Evolutionary conservation across 805 yeast genomes (phyloP).

Genomic region (Ogataea naganishii): DNA sequence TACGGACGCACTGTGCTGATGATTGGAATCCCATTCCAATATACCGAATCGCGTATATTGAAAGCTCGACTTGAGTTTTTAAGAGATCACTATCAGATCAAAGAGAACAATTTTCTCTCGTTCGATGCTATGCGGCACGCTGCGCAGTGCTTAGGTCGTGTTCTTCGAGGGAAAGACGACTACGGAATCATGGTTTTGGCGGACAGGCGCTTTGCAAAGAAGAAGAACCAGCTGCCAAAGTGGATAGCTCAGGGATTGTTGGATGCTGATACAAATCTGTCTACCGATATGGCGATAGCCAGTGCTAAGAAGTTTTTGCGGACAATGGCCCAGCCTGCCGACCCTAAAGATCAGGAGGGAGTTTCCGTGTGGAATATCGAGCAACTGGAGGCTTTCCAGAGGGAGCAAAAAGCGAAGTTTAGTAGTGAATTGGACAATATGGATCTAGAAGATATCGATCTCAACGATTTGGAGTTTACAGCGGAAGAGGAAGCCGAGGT

Average conservation of each 20-base stretch:
- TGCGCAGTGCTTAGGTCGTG: constrained; percentile 97
- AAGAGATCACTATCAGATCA: constrained; percentile 85
- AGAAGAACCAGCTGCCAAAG: constrained; percentile 83
- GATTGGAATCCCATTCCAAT: constrained; percentile 99
- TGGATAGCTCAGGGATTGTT: constrained; percentile 93
- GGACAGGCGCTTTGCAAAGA: constrained; percentile 83
- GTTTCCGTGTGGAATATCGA: constrained; percentile 86
- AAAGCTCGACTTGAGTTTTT: constrained; percentile 92
- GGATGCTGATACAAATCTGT: constrained; percentile 85
- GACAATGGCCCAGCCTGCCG: constrained; percentile 88
- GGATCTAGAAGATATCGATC: constrained; percentile 24
- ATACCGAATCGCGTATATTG: constrained; percentile 91
- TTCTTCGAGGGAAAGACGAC: constrained; percentile 94
- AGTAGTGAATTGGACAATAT: constrained; percentile 12
- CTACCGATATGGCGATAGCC: constrained; percentile 97
- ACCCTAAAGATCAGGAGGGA: constrained; percentile 87
- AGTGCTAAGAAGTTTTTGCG: constrained; percentile 87
- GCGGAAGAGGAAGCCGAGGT: constrained; percentile 11
- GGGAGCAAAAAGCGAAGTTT: constrained; percentile 29
- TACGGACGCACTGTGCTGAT: constrained; percentile 95
- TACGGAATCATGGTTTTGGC: constrained; percentile 98
- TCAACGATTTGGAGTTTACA: constrained; percentile 7
- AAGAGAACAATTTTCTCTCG: constrained; percentile 89
- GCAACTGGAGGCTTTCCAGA: constrained; percentile 54
- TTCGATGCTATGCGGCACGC: constrained; percentile 99